Conservation (phyloP, 345 rosid species). For the Heritiera fomes region DNA sequence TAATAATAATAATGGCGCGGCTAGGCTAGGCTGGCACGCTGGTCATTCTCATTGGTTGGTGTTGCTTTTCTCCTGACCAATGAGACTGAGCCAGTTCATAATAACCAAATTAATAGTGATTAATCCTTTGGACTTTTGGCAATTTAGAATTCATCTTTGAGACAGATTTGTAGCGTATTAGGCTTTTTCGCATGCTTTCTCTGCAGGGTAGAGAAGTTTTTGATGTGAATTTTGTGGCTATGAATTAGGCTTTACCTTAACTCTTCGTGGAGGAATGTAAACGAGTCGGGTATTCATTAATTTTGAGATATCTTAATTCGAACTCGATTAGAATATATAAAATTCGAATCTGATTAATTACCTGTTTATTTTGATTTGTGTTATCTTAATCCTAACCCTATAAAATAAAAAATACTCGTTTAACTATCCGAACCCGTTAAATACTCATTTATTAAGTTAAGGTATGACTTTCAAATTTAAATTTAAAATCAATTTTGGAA, state of each 20-base stretch:
- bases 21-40: not conserved
- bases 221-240: not conserved
- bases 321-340: too few species aligned
- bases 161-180: not conserved
- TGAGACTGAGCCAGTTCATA: not conserved
- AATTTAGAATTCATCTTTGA: not conserved
- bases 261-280: too few species aligned
- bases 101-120: not conserved
- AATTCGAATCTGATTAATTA: too few species aligned
- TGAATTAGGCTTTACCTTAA: not conserved
- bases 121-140: not conserved
- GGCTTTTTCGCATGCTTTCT: not conserved
- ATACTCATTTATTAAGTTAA: too few species aligned
- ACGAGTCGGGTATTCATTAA: too few species aligned
- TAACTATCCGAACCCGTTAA: too few species aligned
- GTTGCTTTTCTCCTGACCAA: not conserved
- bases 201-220: not conserved
- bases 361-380: too few species aligned
- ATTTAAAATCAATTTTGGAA: too few species aligned
- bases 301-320: too few species aligned
- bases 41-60: slow-evolving; percentile 8
- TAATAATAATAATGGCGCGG: not conserved
- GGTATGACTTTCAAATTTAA: too few species aligned
- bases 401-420: too few species aligned
- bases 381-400: too few species aligned